These are phyloP conservation scores for Talaromyces proteolyticus DNA, from an alignment of 495 filamentous ascomycete species.

Conservation along the genomic window DNA sequence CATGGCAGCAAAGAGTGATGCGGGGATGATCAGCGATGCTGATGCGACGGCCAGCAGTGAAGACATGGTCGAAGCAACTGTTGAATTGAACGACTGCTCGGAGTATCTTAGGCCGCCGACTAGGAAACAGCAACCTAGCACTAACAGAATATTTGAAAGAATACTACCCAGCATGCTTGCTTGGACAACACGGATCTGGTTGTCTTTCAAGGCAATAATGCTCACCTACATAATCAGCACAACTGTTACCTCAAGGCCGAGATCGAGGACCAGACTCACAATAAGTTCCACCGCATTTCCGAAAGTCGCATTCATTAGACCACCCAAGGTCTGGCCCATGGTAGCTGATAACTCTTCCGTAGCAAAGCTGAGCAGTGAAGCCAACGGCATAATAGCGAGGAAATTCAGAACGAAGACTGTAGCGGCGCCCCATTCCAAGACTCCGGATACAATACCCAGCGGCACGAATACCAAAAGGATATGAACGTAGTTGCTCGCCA, in stretches of 20 bases:
- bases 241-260: no score
- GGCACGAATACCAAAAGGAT: slow-evolving; percentile 85
- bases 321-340: slow-evolving; percentile 85
- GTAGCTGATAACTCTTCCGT: slow-evolving; percentile 85
- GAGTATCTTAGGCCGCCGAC: slow-evolving; percentile 65
- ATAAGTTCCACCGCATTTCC: slow-evolving; percentile 99
- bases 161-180: slow-evolving; percentile 97
- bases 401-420: slow-evolving; percentile 88
- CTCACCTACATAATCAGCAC: slow-evolving; percentile 59
- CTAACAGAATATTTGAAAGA: slow-evolving; percentile 89
- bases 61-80: slow-evolving; percentile 91
- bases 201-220: slow-evolving; percentile 79
- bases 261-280: no score
- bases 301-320: slow-evolving; percentile 91
- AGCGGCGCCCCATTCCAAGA: slow-evolving; percentile 64
- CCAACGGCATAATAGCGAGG: slow-evolving; percentile 90
- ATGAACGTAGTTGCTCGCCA: slow-evolving; percentile 75
- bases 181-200: slow-evolving; percentile 91
- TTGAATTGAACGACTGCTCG: slow-evolving; percentile 77
- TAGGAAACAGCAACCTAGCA: slow-evolving; percentile 95
- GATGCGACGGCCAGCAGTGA: slow-evolving; percentile 91
- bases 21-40: slow-evolving; percentile 90
- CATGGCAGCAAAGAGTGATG: slow-evolving; percentile 63
- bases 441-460: slow-evolving; percentile 75
- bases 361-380: slow-evolving; percentile 87